Evolutionary conservation across 2,329 filamentous ascomycete species (phyloP).

Genomic region (Aspergillus candidus): DNA sequence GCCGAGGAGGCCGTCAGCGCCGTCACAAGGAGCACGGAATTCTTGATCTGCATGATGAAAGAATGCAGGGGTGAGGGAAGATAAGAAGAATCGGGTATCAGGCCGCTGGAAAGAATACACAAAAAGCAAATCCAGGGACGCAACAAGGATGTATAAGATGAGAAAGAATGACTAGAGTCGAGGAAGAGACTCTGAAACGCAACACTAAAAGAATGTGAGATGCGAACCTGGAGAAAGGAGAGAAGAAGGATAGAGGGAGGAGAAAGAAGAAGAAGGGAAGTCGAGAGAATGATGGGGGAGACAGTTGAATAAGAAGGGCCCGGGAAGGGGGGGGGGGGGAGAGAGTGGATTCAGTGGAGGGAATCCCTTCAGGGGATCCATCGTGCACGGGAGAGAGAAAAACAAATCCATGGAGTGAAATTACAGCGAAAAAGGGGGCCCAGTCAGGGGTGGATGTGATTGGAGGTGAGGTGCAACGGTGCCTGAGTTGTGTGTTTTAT

Average conservation of each 20-base stretch:
- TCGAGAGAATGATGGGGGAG: conserved; percentile 1
- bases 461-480: conserved; percentile 9
- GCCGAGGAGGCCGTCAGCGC: conserved; percentile 33
- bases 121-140: conserved; percentile 1
- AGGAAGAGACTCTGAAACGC: conserved; percentile 5
- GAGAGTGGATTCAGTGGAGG: neutral
- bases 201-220: conserved; percentile 12
- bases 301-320: conserved; percentile 8
- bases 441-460: conserved; percentile 1
- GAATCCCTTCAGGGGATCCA: conserved; percentile 1
- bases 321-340: neutral
- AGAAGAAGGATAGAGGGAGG: conserved; percentile 2
- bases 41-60: conserved; percentile 34
- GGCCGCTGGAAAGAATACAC: conserved; percentile 1
- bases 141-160: conserved; percentile 2
- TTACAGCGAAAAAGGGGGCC: conserved; percentile 14
- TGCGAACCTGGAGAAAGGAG: conserved; percentile 8
- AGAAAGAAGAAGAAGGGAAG: conserved; percentile 4
- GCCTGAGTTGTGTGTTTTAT: conserved; percentile 8
- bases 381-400: conserved; percentile 4
- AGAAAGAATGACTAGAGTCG: conserved; percentile 7
- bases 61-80: conserved; percentile 5
- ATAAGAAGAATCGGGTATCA: conserved; percentile 13
- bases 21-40: conserved; percentile 30
- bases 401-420: conserved; percentile 8